A percentile compares a stretch with the other conserved stretches of the same genome.
These are phyloP conservation scores for Leavenworthia alabamica DNA, from an alignment of 345 rosid species.

Conservation along the genomic window DNA sequence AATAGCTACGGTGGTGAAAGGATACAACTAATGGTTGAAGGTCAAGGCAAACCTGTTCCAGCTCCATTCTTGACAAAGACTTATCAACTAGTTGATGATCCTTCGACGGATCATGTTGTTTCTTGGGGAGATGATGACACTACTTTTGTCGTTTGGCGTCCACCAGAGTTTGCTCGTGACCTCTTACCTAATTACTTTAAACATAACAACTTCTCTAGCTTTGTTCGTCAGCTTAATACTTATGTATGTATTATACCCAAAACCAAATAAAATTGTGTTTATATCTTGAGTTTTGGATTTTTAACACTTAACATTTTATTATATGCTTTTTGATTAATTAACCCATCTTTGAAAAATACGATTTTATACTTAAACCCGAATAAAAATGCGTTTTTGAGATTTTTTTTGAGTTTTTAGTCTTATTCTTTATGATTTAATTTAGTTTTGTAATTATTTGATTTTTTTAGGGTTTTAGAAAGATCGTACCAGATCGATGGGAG, in stretches of 20 bases:
- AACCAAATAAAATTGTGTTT: not conserved
- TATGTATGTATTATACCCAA: constrained; percentile 41
- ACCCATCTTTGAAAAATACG: not conserved
- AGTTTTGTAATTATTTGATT: no score
- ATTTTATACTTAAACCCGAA: not conserved
- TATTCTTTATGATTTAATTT: no score
- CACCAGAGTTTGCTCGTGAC: constrained; percentile 91
- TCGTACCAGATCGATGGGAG: constrained; percentile 98
- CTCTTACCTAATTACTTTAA: constrained; percentile 95
- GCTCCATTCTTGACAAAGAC: constrained; percentile 96
- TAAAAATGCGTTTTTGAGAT: not conserved
- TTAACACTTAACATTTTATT: not conserved
- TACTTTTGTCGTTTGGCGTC: constrained; percentile 89
- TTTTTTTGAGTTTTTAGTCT: not conserved
- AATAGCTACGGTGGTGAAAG: constrained; percentile 42
- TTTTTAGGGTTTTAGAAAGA: constrained; percentile 88
- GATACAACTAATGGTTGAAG: constrained; percentile 69
- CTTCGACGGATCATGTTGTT: constrained; percentile 70
- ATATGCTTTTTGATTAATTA: no score
- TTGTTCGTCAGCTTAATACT: constrained; percentile 95
- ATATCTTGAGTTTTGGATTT: not conserved
- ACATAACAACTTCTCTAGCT: constrained; percentile 96
- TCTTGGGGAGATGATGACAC: constrained; percentile 93
- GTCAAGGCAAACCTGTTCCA: constrained; percentile 76
- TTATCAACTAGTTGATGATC: constrained; percentile 91